Percentiles rank a stretch among this genome's conserved stretches.
Evolutionary conservation across 441 rosid species (phyloP).

Genomic region (Aquilaria agallochum): DNA sequence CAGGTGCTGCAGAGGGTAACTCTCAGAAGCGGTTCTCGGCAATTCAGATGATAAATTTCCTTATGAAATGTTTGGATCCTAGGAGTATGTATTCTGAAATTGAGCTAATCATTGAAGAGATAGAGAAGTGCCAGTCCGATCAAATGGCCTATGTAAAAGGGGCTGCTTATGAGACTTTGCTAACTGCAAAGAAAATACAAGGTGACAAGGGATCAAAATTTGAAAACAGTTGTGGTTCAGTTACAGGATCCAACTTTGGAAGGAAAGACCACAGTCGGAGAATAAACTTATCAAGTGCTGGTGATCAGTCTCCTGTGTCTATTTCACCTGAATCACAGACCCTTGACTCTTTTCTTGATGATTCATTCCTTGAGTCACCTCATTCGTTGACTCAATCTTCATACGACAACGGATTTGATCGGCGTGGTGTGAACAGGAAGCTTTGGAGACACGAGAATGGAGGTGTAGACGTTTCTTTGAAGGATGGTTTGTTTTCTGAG

Average conservation of each 20-base stretch:
- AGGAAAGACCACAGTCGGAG: slow-evolving; percentile 32
- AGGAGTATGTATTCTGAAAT: slow-evolving; percentile 70
- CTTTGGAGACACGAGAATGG: slow-evolving; percentile 69
- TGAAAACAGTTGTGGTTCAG: slow-evolving; percentile 58
- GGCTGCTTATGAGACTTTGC: slow-evolving; percentile 78
- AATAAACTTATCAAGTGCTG: slow-evolving; percentile 22
- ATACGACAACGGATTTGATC: slow-evolving; percentile 38
- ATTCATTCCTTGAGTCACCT: slow-evolving; percentile 72
- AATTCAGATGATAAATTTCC: slow-evolving; percentile 83
- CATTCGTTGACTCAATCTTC: slow-evolving; percentile 46
- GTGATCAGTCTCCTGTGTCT: slow-evolving; percentile 40
- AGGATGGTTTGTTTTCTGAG: slow-evolving; percentile 76
- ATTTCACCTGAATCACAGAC: slow-evolving; percentile 80
- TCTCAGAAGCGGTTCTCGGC: slow-evolving; percentile 77
- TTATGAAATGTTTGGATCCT: slow-evolving; percentile 80
- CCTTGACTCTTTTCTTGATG: slow-evolving; percentile 54
- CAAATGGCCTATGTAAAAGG: slow-evolving; percentile 65
- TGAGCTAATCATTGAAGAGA: slow-evolving; percentile 53
- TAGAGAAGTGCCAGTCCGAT: slow-evolving; percentile 72
- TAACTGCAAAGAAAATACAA: slow-evolving; percentile 55
- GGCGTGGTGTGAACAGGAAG: slow-evolving; percentile 63
- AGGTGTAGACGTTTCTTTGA: slow-evolving; percentile 74
- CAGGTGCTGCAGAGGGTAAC: slow-evolving; percentile 57
- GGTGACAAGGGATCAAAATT: slow-evolving; percentile 38
- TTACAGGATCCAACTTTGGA: slow-evolving; percentile 58